Base-by-base conservation (phyloP, 352 stramenopile genomes). In the Pythium pectinolyticum region DNA sequence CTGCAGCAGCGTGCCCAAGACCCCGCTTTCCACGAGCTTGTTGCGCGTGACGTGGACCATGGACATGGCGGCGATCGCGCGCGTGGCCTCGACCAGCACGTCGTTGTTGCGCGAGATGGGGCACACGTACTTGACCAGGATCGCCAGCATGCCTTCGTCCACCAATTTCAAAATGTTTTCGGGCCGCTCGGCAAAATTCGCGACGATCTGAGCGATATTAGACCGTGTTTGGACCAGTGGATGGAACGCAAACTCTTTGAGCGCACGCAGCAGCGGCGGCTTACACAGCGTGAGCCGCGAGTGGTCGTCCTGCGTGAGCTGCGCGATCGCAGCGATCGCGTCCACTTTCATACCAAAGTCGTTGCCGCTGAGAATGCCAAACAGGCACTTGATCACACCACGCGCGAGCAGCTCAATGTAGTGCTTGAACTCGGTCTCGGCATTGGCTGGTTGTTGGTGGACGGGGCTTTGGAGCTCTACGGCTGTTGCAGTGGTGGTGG, bases 81-180 rank as follows among this genome's bases (percentile, higher is more conserved):
- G 72, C 14, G 80, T 88, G 3, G 76, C 74, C 57, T 88, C 70
- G 20, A 84, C 67, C 15, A 88, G 63, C 19, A 90, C 73, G 34
- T 83, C 73, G 52, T 74, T 81, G 57, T 81, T 75, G 19, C 76
- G 57, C 14, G 80, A 78, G 24, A 79, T 67, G 1, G 81, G 78
- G 17, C 73, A 86, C 9, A 90, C 82, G 55, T 86, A 89, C 63
- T 84, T 82, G 63, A 90, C 75, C n/a, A 92, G 63, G 37, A 90
- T 79, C 10, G 63, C 53, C 11, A 90, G 53, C 35, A 90, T 73
- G 12, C 81, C 78, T 37, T 83, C 75, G 60, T 92, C 82, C 15
- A 92, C 61, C 34, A 92, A 70, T 45, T 89, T 92, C 9, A 88
- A 51, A 31, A 84, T 75, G 63, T 92, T 92, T 62, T 90, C 83